Conservation (phyloP, 1,139 yeast species). For the Debaryomycetaceae sp. region DNA sequence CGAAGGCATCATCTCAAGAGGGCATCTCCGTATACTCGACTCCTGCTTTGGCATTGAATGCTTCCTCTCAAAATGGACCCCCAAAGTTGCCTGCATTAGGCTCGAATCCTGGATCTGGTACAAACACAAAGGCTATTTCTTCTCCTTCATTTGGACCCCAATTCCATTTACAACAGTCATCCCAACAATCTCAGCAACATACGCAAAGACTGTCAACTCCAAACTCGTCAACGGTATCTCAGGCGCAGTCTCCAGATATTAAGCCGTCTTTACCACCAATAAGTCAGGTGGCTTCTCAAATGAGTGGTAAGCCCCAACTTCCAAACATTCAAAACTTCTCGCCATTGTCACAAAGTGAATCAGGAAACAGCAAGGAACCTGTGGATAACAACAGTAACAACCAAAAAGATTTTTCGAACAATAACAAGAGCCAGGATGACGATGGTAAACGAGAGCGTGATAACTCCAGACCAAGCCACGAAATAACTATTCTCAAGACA, state of each 20-base stretch:
- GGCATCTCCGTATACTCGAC: conserved; percentile 25
- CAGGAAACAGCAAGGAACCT: neutral
- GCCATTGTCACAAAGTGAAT: neutral
- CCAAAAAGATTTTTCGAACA: conserved; percentile 11
- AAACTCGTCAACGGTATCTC: conserved; percentile 14
- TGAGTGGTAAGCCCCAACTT: conserved; percentile 17
- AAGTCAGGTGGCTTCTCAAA: conserved; percentile 20
- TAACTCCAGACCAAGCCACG: conserved; percentile 26
- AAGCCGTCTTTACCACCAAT: conserved; percentile 37
- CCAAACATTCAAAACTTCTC: conserved; percentile 22
- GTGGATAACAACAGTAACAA: conserved; percentile 13
- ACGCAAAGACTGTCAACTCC: conserved; percentile 6
- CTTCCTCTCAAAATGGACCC: conserved; percentile 15
- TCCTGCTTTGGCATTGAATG: conserved; percentile 35
- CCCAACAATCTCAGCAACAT: conserved; percentile 4
- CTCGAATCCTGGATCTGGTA: conserved; percentile 10
- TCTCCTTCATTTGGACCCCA: conserved; percentile 49
- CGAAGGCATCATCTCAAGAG: conserved; percentile 11
- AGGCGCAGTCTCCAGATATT: conserved; percentile 16
- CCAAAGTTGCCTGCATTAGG: conserved; percentile 35
- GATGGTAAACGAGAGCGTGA: conserved; percentile 10
- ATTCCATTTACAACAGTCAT: conserved; percentile 20
- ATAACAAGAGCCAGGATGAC: conserved; percentile 4
- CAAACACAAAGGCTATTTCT: conserved; percentile 12
- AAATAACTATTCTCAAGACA: conserved; percentile 58